phyloP scores from a whole-genome alignment of 2,329 filamentous ascomycete species.

The Daldinia sp. region DNA sequence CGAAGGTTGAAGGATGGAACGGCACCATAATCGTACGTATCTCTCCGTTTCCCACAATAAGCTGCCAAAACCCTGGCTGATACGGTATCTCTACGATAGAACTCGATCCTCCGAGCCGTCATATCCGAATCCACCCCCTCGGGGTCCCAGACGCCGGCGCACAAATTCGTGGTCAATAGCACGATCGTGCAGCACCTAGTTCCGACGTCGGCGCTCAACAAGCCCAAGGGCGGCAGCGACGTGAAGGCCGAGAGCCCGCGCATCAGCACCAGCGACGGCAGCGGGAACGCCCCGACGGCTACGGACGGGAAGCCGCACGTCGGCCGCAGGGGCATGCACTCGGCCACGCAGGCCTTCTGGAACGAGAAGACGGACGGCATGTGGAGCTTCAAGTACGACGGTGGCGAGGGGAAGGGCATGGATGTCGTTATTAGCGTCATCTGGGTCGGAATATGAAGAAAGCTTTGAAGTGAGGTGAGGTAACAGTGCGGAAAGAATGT shows the following conservation, averaged over 20 bases:
- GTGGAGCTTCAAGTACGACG: slow-evolving; percentile 88
- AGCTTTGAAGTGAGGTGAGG: not conserved
- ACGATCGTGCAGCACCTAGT: slow-evolving; percentile 96
- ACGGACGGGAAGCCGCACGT: slow-evolving; percentile 77
- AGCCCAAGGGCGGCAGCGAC: slow-evolving; percentile 65
- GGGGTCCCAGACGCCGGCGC: slow-evolving; percentile 70
- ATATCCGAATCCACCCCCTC: slow-evolving; percentile 78
- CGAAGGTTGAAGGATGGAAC: slow-evolving; percentile 89
- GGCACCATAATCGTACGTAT: slow-evolving; percentile 84
- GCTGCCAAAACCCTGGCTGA: too few species aligned
- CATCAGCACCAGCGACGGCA: slow-evolving; percentile 67
- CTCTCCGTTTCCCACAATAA: too few species aligned
- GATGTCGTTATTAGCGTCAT: slow-evolving; percentile 80
- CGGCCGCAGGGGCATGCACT: slow-evolving; percentile 91
- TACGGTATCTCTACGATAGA: too few species aligned
- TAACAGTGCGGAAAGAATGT: too few species aligned
- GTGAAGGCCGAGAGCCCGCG: slow-evolving; percentile 63
- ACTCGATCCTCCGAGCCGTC: slow-evolving; percentile 79
- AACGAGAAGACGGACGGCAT: slow-evolving; percentile 91
- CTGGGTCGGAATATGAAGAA: slow-evolving; percentile 76
- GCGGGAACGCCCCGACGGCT: slow-evolving; percentile 60
- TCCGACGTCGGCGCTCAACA: slow-evolving; percentile 73
- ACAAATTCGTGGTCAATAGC: slow-evolving; percentile 97
- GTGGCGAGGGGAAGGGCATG: slow-evolving; percentile 73
- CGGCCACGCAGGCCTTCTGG: slow-evolving; percentile 87